phyloP scores from a whole-genome alignment of 495 filamentous ascomycete genomes.

The Staphylotrichum tortipilum region DNA sequence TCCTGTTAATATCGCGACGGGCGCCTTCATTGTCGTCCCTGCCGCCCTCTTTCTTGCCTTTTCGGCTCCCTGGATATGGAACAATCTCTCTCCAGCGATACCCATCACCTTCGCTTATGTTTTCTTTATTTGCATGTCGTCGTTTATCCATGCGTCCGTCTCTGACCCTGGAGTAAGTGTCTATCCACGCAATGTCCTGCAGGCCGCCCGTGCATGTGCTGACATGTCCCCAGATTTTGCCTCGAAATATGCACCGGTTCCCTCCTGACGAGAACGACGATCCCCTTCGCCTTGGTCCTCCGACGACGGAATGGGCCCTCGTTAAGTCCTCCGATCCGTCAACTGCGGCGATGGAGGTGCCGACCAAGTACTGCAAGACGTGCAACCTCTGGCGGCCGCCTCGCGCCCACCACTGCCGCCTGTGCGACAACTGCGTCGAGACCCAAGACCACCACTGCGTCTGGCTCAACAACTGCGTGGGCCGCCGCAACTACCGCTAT shows the following conservation, averaged over 20 bases:
- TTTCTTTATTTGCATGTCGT: conserved; percentile 82
- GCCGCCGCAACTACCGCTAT: conserved; percentile 94
- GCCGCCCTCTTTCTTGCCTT: conserved; percentile 73
- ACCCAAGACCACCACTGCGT: conserved; percentile 98
- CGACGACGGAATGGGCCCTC: conserved; percentile 83
- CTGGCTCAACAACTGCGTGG: conserved; percentile 98
- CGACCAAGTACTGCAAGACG: conserved; percentile 93
- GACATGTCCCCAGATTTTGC: conserved; percentile 54
- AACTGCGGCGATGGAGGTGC: conserved; percentile 87
- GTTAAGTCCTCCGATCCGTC: conserved; percentile 66
- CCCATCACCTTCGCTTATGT: conserved; percentile 86
- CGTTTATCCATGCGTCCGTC: conserved; percentile 83
- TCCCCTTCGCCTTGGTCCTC: conserved; percentile 68
- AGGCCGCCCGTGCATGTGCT: conserved; percentile 1
- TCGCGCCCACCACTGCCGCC: conserved; percentile 88
- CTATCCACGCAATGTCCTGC: background rate
- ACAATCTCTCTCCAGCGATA: conserved; percentile 82
- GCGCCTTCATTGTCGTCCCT: conserved; percentile 66
- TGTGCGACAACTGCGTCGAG: conserved; percentile 95
- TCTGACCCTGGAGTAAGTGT: conserved; percentile 82
- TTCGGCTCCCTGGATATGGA: conserved; percentile 86
- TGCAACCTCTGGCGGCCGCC: conserved; percentile 96
- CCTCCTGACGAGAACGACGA: conserved; percentile 59
- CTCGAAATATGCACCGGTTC: conserved; percentile 63
- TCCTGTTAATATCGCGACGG: conserved; percentile 89